phyloP scores from a whole-genome alignment of 306 rosid genomes.

The Vicia faba region DNA sequence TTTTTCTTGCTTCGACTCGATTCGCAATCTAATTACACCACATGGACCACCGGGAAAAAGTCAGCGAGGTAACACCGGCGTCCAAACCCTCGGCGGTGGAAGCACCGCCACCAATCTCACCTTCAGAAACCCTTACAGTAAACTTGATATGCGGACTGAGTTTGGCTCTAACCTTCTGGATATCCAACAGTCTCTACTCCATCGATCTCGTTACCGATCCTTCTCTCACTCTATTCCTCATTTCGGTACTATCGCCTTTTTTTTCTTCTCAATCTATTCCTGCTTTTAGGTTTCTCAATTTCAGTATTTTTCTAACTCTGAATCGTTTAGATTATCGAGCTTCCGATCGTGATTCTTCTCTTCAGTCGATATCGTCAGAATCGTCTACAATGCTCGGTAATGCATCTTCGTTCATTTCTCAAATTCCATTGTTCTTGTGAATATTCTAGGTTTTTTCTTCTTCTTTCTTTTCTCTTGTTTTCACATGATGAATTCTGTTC shows the following conservation, averaged over 20 bases:
- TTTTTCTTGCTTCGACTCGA: background rate
- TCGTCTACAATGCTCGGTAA: constrained; percentile 44
- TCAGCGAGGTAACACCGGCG: constrained; percentile 19
- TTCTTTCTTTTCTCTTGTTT: background rate
- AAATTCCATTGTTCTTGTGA: background rate
- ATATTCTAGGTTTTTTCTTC: background rate
- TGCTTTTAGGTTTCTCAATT: background rate
- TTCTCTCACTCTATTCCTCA: constrained; percentile 47
- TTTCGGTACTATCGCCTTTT: constrained; percentile 42
- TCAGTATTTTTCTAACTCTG: background rate
- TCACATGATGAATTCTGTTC: background rate
- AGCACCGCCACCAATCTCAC: constrained; percentile 25
- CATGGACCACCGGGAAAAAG: constrained; percentile 38
- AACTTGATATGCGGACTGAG: constrained; percentile 30
- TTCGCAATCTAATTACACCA: too few relatives aligned
- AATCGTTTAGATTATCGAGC: constrained; percentile 39
- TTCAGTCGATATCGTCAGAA: constrained; percentile 44
- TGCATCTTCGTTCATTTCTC: constrained; percentile 9
- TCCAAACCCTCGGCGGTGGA: background rate
- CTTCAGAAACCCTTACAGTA: constrained; percentile 29
- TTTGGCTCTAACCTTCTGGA: constrained; percentile 32
- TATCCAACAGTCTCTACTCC: constrained; percentile 33
- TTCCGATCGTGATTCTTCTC: constrained; percentile 44
- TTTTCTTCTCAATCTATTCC: background rate
- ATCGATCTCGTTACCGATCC: constrained; percentile 40